A percentile compares a stretch with the other conserved stretches of the same genome.
These are phyloP conservation scores for Podospora pseudoanserina DNA, from an alignment of 495 filamentous ascomycete genomes.

Conservation along the genomic window DNA sequence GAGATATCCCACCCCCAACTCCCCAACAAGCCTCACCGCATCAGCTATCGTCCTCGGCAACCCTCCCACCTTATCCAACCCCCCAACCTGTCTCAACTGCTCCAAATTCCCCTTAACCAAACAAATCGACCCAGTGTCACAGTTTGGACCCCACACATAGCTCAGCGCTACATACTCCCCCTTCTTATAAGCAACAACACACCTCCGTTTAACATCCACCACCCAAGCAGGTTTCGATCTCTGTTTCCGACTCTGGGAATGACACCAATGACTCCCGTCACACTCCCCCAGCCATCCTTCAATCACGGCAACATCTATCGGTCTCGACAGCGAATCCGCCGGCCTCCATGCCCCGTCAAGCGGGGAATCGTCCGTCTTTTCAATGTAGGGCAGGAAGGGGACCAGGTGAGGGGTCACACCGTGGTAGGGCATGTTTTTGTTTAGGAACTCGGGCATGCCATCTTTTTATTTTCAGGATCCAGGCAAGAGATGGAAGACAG, in stretches of 20 bases:
- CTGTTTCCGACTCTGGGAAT: not conserved
- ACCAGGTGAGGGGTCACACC: constrained; percentile 16
- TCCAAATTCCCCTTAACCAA: constrained; percentile 9
- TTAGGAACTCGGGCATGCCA: not conserved
- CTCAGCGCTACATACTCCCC: constrained; percentile 22
- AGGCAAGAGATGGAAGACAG: not conserved
- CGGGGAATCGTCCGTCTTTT: constrained; percentile 12
- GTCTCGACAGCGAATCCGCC: constrained; percentile 13
- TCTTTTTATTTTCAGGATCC: not conserved
- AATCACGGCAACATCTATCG: constrained; percentile 10
- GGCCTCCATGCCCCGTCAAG: constrained; percentile 4
- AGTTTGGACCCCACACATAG: constrained; percentile 27
- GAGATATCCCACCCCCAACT: constrained; percentile 25
- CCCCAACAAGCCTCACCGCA: constrained; percentile 23
- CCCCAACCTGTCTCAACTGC: not conserved
- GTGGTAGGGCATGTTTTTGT: constrained; percentile 15
- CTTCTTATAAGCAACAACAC: constrained; percentile 11
- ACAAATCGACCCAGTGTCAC: not conserved
- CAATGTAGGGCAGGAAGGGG: constrained; percentile 22
- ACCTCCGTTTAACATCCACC: constrained; percentile 17
- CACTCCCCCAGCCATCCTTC: constrained; percentile 19
- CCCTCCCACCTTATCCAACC: not conserved
- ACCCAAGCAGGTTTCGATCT: constrained; percentile 9
- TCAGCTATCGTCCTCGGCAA: constrained; percentile 29
- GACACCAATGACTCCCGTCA: constrained; percentile 19